Evolutionary conservation across 306 rosid species (phyloP), one percentile per base, ranked within the genome.

Genomic region (Hippophae gyantsensis): DNA sequence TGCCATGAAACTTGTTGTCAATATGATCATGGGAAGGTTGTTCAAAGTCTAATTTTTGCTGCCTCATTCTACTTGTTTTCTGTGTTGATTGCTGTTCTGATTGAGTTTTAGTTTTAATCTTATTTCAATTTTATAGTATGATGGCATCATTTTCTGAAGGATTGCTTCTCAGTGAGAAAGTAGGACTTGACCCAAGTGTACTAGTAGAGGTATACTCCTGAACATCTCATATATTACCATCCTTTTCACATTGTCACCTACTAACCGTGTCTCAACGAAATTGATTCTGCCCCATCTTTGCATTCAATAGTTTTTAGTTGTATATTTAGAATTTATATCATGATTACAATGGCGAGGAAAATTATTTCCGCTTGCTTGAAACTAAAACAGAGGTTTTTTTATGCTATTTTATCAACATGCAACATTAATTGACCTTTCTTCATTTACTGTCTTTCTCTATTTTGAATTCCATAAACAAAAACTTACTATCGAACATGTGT

Each of bases 101-200:
- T 18, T 58, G 10, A 27, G 48, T 62, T 70, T 66, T 48, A 65
- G 10, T 67, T 54, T 38, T 27, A 61, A 13, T 3, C 18, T 69
- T 72, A 69, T n/a, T 55, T 25, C 53, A 61, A 57, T 48, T 53
- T 67, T 66, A 13, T 66, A 92, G 98, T 69, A 92, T 92, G 98
- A 87, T 92, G 98, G 96, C 98, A 11, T 86, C 96, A 57, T 92
- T 92, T 66, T 83, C 98, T 25, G 98, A 87, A 80, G 98, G 96
- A 57, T 62, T 92, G 82, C 95, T 87, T 71, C 95, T 87, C 72
- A 65, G 86, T 3, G 75, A 85, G 78, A 87, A 92, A 87, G 94
- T 82, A 60, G 96, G 98, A 56, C 69, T 92, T 61, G 96, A 87
- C 67, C 98, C 98, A 12, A 74, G 65, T 5, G 78, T 87, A 54